phyloP scores from a whole-genome alignment of 257 asterid species.

The Coffea eugenioides region DNA sequence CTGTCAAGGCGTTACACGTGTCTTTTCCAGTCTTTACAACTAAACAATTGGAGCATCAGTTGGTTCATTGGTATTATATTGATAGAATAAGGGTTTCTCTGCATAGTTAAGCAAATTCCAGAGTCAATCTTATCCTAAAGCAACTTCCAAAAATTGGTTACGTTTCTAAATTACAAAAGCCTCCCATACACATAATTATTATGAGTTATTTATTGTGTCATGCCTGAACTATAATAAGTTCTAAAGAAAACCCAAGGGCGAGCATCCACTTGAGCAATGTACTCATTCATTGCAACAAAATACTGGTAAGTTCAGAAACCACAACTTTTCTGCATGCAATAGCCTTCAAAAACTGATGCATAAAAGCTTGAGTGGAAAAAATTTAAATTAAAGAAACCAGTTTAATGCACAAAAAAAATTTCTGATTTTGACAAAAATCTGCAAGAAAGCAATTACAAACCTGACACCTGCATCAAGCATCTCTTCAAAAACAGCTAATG shows the following conservation, averaged over 20 bases:
- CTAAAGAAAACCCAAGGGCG: neutral
- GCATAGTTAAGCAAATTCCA: too few species aligned
- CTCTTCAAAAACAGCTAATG: slow-evolving; percentile 93
- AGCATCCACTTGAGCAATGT: neutral
- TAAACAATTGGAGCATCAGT: too few species aligned
- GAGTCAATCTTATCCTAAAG: too few species aligned
- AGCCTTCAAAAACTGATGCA: neutral
- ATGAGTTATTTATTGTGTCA: neutral
- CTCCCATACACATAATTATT: neutral
- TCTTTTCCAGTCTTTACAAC: too few species aligned
- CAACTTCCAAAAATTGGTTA: too few species aligned
- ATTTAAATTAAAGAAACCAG: neutral
- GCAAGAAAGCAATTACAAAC: slow-evolving; percentile 36
- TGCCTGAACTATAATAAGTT: neutral
- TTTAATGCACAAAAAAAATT: neutral
- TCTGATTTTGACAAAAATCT: neutral
- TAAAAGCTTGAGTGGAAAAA: neutral
- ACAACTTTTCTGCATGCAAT: neutral
- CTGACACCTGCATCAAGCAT: slow-evolving; percentile 99
- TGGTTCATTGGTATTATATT: too few species aligned
- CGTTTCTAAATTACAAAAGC: too few species aligned
- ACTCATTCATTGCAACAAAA: neutral
- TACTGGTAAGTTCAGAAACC: neutral
- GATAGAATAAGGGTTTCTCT: too few species aligned
- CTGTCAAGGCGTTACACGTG: too few species aligned